A percentile compares a stretch with the other conserved stretches of the same genome.
These are phyloP conservation scores for Zymoseptoria crescenta DNA, from an alignment of 2,329 filamentous ascomycete species.

Conservation along the genomic window DNA sequence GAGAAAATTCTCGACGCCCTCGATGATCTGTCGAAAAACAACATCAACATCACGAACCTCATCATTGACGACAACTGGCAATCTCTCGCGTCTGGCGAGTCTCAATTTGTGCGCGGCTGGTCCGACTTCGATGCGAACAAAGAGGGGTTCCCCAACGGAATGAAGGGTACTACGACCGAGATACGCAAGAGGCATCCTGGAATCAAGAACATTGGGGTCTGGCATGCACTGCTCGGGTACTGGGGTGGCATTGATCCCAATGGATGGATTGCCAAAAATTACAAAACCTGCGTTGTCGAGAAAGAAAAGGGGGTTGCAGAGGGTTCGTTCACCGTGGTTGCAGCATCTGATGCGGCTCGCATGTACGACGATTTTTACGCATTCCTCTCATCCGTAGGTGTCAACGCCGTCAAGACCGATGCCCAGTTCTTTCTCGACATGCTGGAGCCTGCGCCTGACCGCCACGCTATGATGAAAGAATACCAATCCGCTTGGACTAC, in stretches of 20 bases:
- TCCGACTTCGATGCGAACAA: slow-evolving; percentile 78
- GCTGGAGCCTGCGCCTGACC: slow-evolving; percentile 57
- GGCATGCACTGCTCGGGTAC: slow-evolving; percentile 83
- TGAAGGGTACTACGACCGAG: slow-evolving; percentile 61
- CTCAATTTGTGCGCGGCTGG: slow-evolving; percentile 54
- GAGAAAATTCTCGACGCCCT: slow-evolving; percentile 71
- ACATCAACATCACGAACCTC: slow-evolving; percentile 71
- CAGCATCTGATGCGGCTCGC: slow-evolving; percentile 61
- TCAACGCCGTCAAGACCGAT: slow-evolving; percentile 89
- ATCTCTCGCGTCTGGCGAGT: slow-evolving; percentile 53
- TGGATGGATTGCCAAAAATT: slow-evolving; percentile 66
- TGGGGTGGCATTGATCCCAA: slow-evolving; percentile 80
- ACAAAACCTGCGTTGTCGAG: slow-evolving; percentile 60
- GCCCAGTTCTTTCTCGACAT: slow-evolving; percentile 84
- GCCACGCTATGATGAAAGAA: slow-evolving; percentile 61
- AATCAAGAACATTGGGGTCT: slow-evolving; percentile 80
- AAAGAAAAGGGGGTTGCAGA: slow-evolving; percentile 51
- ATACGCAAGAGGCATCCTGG: slow-evolving; percentile 61
- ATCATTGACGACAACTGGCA: slow-evolving; percentile 99
- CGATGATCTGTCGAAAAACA: slow-evolving; percentile 58
- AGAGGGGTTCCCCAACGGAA: slow-evolving; percentile 67
- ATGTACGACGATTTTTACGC: slow-evolving; percentile 90
- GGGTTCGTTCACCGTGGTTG: slow-evolving; percentile 64
- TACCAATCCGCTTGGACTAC: slow-evolving; percentile 86
- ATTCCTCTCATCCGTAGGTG: slow-evolving; percentile 64